Evolutionary conservation across 2,329 filamentous ascomycete species (phyloP), one percentile per base, ranked within the genome.

Genomic region (Fonsecaea monophora): DNA sequence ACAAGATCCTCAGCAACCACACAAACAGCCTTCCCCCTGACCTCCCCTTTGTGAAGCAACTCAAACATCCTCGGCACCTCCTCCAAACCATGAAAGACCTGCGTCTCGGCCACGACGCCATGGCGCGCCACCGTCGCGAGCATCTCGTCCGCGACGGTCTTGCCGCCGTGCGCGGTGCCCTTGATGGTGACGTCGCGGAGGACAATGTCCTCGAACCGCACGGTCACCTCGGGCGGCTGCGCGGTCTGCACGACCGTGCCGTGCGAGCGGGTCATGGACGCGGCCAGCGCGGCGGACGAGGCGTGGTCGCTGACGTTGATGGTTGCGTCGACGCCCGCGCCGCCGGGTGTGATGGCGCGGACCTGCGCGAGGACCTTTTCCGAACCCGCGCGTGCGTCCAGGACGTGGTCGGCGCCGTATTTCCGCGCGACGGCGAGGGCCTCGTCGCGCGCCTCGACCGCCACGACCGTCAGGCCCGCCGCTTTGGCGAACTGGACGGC

Each of bases 221-320:
- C 73, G 21, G 68, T 74, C 7, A 81, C 75, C 12, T 78, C 75
- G 1, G 71, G 73, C 21, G 73, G 73, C 75, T 87, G 85, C 13
- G 85, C 86, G 55, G 89, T 82, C 74, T 89, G 85, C 1, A 89
- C 78, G 71, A 87, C 78, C 0, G 78, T 81, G 3, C 85, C 86
- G 72, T 89, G 87, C 81, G 84, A 87, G 72, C 80, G 83, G 0
- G 87, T 89, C 0, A 87, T 77, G 0, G 85, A 85, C 60, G 83
- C 85, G 0, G 80, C 82, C 18, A 83, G 74, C 3, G 80, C 84
- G 45, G 84, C 81, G 2, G 86, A 82, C 0, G 75, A 76, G 1
- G 78, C 73, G n/a, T 84, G 82, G 68, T 87, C 85, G 25, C 81
- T 81, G 1, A 89, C 73, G 56, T 83, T 83, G 10, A 89, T 73